These are phyloP conservation scores for Penicillium sp. DNA, from an alignment of 2,329 filamentous ascomycete species.

Conservation along the genomic window DNA sequence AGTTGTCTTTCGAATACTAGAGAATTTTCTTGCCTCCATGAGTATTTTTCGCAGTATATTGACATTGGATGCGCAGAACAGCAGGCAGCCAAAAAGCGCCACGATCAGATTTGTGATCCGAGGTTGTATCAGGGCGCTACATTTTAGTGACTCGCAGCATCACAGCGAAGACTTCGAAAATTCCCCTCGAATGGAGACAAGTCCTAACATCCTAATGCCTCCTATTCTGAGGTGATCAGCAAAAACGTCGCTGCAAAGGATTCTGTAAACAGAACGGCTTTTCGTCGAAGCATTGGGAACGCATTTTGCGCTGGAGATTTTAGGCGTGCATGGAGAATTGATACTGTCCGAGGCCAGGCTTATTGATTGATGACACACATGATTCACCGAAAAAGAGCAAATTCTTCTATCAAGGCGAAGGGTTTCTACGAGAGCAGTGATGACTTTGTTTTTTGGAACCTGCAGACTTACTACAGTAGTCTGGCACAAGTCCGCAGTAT, in stretches of 20 bases:
- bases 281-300: neutral
- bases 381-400: neutral
- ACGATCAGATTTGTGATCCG: neutral
- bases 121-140: neutral
- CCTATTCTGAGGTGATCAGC: neutral
- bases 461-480: too few species aligned
- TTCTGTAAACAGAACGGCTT: neutral
- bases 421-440: too few species aligned
- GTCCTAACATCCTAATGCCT: neutral
- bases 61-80: neutral
- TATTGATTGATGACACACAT: neutral
- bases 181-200: neutral
- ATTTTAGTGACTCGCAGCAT: neutral
- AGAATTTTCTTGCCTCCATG: neutral
- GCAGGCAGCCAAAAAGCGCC: neutral
- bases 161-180: neutral
- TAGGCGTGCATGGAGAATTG: neutral
- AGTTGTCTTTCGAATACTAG: neutral
- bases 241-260: neutral
- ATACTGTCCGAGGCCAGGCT: neutral
- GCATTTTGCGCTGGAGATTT: neutral
- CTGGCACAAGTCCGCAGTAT: too few species aligned
- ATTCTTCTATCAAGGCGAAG: neutral
- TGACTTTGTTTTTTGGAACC: too few species aligned
- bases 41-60: neutral